phyloP scores from a whole-genome alignment of 768 basidiomycete species.

The Asterophora parasitica region DNA sequence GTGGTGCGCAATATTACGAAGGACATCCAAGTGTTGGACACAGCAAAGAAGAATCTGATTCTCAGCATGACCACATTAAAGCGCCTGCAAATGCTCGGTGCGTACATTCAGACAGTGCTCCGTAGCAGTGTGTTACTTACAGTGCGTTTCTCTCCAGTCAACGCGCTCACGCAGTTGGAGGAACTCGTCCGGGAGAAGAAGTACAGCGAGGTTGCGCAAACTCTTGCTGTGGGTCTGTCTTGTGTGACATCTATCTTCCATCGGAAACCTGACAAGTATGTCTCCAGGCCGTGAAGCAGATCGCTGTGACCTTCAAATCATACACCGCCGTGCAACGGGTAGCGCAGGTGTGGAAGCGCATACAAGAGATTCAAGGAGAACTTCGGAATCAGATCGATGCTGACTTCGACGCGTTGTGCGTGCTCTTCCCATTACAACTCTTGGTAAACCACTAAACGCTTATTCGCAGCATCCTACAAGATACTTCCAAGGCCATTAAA shows the following conservation, averaged over 20 bases:
- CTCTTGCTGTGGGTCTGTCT: conserved; percentile 54
- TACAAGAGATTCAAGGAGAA: conserved; percentile 79
- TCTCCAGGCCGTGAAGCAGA: conserved; percentile 78
- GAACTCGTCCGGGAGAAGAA: conserved; percentile 71
- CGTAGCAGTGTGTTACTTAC: neutral
- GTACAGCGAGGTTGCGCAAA: conserved; percentile 81
- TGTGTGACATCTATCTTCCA: neutral
- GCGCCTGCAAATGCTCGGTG: conserved; percentile 91
- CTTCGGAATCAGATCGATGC: conserved; percentile 76
- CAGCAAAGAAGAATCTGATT: conserved; percentile 90
- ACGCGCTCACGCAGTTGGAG: conserved; percentile 77
- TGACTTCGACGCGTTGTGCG: conserved; percentile 92
- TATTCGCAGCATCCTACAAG: conserved; percentile 44
- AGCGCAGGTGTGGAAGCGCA: conserved; percentile 69
- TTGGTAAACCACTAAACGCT: neutral
- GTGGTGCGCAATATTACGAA: conserved; percentile 94
- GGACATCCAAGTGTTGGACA: conserved; percentile 91
- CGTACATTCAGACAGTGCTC: conserved; percentile 18
- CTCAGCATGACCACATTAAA: conserved; percentile 87
- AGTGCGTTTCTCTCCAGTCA: conserved; percentile 43
- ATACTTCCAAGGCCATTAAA: conserved; percentile 63
- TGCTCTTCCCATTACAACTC: conserved; percentile 10
- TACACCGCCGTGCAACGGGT: conserved; percentile 76
- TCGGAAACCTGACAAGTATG: conserved; percentile 5
- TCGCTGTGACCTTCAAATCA: conserved; percentile 74